Evolutionary conservation across 495 filamentous ascomycete genomes (phyloP).

Genomic region (Tuber melanosporum): DNA sequence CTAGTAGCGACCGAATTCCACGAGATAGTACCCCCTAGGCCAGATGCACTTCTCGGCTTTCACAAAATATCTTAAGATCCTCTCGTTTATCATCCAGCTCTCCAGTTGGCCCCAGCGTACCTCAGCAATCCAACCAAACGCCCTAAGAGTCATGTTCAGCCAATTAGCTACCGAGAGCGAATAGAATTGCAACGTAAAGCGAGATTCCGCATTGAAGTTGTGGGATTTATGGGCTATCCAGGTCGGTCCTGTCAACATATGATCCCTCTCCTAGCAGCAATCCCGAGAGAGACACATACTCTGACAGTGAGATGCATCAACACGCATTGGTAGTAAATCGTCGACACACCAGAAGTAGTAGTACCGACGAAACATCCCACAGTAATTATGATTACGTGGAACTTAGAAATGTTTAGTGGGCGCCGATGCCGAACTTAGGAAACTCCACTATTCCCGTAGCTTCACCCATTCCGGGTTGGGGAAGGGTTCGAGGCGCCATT

Average conservation of each 20-base stretch:
- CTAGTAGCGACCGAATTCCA: neutral
- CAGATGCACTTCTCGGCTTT: neutral
- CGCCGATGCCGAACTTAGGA: neutral
- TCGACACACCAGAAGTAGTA: neutral
- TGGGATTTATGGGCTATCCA: neutral
- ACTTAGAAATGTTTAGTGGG: neutral
- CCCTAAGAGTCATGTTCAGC: neutral
- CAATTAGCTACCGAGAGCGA: neutral
- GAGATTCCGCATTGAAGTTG: neutral
- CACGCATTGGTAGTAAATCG: neutral
- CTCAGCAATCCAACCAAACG: neutral
- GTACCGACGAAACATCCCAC: neutral
- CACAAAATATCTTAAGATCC: neutral
- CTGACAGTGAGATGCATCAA: neutral
- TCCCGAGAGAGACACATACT: neutral
- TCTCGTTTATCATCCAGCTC: neutral
- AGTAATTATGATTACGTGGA: neutral
- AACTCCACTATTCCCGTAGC: neutral
- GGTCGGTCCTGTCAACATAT: neutral
- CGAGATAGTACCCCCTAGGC: neutral
- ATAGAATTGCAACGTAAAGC: neutral
- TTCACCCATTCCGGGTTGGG: neutral
- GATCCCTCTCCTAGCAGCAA: neutral
- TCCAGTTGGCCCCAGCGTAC: neutral
- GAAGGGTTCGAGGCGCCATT: neutral